phyloP scores from a whole-genome alignment of 2,329 filamentous ascomycete species.

The Colletotrichum somersetense region DNA sequence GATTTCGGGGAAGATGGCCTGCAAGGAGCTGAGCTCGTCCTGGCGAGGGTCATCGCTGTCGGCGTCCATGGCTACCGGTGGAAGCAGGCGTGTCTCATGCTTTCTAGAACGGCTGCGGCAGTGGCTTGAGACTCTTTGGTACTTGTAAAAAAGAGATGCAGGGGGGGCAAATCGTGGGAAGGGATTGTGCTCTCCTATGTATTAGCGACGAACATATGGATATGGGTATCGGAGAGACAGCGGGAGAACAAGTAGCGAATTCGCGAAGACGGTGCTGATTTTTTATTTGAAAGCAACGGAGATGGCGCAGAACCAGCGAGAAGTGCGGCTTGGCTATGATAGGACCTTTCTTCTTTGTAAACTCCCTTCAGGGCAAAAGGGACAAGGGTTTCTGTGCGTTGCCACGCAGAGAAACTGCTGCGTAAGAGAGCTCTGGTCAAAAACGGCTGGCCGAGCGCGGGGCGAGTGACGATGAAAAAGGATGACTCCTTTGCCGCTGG shows the following conservation, averaged over 20 bases:
- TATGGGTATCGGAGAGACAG: conserved; percentile 15
- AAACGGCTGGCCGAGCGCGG: conserved; percentile 25
- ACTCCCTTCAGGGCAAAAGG: conserved; percentile 13
- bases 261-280: conserved; percentile 11
- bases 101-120: conserved; percentile 6
- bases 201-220: conserved; percentile 24
- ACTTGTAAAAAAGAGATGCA: not conserved
- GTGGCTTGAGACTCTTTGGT: not conserved
- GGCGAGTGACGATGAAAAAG: conserved; percentile 8
- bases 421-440: conserved; percentile 2
- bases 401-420: not conserved
- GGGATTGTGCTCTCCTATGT: not conserved
- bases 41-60: conserved; percentile 64
- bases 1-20: conserved; percentile 77
- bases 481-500: conserved; percentile 42
- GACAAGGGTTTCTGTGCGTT: conserved; percentile 21
- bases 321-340: conserved; percentile 36
- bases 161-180: not conserved
- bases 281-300: conserved; percentile 28
- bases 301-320: conserved; percentile 39
- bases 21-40: conserved; percentile 70
- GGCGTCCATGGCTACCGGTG: conserved; percentile 51
- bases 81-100: conserved; percentile 30
- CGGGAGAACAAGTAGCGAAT: conserved; percentile 26
- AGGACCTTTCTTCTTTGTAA: conserved; percentile 17